Percentiles rank a stretch among this genome's conserved stretches.
These are phyloP conservation scores for Paramecium sonneborni DNA, from an alignment of 73 alveolate genomes.

Conservation along the genomic window DNA sequence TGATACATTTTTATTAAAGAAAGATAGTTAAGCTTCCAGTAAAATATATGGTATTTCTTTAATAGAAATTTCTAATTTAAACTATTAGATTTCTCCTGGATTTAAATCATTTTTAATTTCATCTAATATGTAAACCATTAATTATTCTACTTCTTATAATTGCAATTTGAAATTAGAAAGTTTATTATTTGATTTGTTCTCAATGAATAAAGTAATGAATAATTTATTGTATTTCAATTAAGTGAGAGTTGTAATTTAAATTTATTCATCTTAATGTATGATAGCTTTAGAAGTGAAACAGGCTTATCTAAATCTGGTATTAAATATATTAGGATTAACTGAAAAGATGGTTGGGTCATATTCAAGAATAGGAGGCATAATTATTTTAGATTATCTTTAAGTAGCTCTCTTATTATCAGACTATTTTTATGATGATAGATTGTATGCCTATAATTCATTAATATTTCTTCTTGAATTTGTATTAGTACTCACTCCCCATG, in stretches of 20 bases:
- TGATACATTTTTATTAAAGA: background rate
- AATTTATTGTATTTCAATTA: background rate
- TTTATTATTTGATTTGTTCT: background rate
- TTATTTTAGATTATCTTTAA: conserved; percentile 3
- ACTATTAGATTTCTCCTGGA: background rate
- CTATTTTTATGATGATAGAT: background rate
- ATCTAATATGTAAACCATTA: background rate
- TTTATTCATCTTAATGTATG: background rate
- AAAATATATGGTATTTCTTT: background rate
- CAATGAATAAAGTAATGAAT: background rate
- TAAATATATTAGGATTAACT: background rate
- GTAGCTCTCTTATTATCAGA: background rate
- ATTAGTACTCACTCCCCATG: background rate
- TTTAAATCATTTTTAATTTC: background rate
- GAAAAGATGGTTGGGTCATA: conserved; percentile 16
- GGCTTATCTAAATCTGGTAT: conserved; percentile 29
- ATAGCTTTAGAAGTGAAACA: conserved; percentile 18
- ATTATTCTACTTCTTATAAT: background rate
- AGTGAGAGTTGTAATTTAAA: background rate
- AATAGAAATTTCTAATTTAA: background rate
- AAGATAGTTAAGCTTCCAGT: background rate
- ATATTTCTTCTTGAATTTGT: background rate
- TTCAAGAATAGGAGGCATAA: background rate
- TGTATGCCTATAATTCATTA: background rate
- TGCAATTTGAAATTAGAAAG: background rate